Evolutionary conservation across 306 rosid genomes (phyloP), one percentile per base, ranked within the genome.

Genomic region (Pterocarpus macrocarpus): DNA sequence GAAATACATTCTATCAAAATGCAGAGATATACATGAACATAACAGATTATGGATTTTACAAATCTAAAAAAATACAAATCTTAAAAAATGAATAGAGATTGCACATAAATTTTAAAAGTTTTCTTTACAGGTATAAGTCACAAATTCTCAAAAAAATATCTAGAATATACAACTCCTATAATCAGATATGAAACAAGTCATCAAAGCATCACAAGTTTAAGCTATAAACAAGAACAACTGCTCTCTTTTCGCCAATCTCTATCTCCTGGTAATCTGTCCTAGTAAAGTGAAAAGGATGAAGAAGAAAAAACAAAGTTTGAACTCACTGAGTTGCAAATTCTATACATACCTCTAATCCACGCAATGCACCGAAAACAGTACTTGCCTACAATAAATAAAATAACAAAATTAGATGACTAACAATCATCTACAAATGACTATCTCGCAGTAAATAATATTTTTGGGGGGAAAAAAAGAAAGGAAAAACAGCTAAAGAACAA

Each of bases 291-390:
- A 35, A 36, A 57, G 3, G 15, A 17, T 30, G 41, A 53, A 35
- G 15, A 11, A 5, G 43, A 33, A 43, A 44, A 52, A 10, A 44
- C 44, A 44, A 52, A 2, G 43, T n/a, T 67, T 36, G 33, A 71
- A 68, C 62, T n/a, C 8, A 66, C 12, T 50, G 74, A 63, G 62
- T 15, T 28, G 66, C n/a, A 63, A 76, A 64, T n/a, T 70, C 47
- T 61, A 47, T 22, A 62, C 79, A 45, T 81, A 87, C 90, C 90
- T 87, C 90, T 47, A 87, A 73, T 73, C 86, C 90, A 35, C 85
- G 90, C 87, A 87, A 59, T 61, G 84, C 90, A 49, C 90, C 90
- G 81, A 73, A 83, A 81, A 87, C 83, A 68, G 85, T 80, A 45
- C 63, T 73, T 83, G 90, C 90, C 90, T 86, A 44, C 79, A 80